Evolutionary conservation across 2,329 filamentous ascomycete genomes (phyloP), one percentile per base, ranked within the genome.

Genomic region (Aspergillus chevalieri): DNA sequence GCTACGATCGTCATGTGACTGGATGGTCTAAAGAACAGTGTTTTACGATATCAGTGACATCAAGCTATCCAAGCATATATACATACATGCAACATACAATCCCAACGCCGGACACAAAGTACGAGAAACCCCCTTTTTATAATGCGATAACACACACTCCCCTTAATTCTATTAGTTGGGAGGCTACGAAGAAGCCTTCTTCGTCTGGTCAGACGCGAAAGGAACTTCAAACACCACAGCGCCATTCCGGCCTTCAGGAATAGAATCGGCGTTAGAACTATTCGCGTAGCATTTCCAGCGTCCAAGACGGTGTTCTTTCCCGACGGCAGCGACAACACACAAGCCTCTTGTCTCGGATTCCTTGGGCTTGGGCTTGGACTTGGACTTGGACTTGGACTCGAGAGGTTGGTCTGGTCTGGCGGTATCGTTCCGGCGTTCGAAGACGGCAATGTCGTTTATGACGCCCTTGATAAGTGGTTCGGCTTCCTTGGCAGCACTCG

Each of bases 141-240:
- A 12, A 41, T 41, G 38, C 38, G 10, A 41, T 12, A 41, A 19
- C 17, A 17, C 17, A 38, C 7, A 17, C n/a, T 38, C n/a, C 17
- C n/a, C 9, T 19, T 38, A 9, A 15, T 38, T 38, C n/a, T 38
- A 38, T n/a, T 38, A 19, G 4, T 21, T 21, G 10, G 10, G 38
- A 41, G 15, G 17, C 19, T 19, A 41, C 17, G 38, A 17, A 12
- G 38, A 41, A 6, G 8, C 15, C 10, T 41, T 41, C 17, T 41
- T 41, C 7, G 19, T 21, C 17, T 41, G 38, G 38, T 12, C 17
- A 21, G 38, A 17, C 10, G 17, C 53, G 43, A 73, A 70, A 0
- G 86, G 81, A 30, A 96, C 81, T 66, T 95, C 90, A 64, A 95
- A 94, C 8, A 96, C 79, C 21, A 93, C 80, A n/a, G 87, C 87